A percentile compares a stretch with the other conserved stretches of the same genome.
These are phyloP conservation scores for Bruguiera parviflora DNA, from an alignment of 345 rosid species.

Conservation along the genomic window DNA sequence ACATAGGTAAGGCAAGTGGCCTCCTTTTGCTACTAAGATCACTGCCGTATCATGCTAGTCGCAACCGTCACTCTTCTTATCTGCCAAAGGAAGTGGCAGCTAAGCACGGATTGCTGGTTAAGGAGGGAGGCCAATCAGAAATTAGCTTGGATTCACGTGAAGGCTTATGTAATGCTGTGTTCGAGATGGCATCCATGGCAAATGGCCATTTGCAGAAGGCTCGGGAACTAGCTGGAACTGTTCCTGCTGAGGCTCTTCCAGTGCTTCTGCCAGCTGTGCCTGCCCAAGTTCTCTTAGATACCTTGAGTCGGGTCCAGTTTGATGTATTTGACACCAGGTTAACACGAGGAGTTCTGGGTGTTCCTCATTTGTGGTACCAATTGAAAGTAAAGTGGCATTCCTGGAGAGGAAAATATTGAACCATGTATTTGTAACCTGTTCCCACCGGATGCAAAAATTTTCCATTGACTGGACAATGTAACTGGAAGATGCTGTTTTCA, in stretches of 20 bases:
- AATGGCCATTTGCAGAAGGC: constrained; percentile 79
- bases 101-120: constrained; percentile 63
- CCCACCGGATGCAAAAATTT: background rate
- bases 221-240: constrained; percentile 56
- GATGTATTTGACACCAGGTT: constrained; percentile 83
- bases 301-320: constrained; percentile 59
- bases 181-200: constrained; percentile 87
- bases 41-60: constrained; percentile 74
- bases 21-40: constrained; percentile 74
- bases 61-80: constrained; percentile 62
- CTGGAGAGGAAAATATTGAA: constrained; percentile 59
- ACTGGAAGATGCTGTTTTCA: background rate
- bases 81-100: constrained; percentile 65
- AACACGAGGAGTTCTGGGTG: constrained; percentile 68
- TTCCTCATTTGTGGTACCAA: constrained; percentile 74
- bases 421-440: background rate
- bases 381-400: constrained; percentile 79
- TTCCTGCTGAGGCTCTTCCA: constrained; percentile 67
- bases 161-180: constrained; percentile 58
- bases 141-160: constrained; percentile 60
- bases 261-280: constrained; percentile 79
- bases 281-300: constrained; percentile 64
- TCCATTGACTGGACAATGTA: background rate
- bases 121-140: constrained; percentile 58
- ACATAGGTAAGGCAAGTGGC: constrained; percentile 90